These are phyloP conservation scores for Penicillium sp. DNA, from an alignment of 2,329 filamentous ascomycete genomes.

Conservation along the genomic window DNA sequence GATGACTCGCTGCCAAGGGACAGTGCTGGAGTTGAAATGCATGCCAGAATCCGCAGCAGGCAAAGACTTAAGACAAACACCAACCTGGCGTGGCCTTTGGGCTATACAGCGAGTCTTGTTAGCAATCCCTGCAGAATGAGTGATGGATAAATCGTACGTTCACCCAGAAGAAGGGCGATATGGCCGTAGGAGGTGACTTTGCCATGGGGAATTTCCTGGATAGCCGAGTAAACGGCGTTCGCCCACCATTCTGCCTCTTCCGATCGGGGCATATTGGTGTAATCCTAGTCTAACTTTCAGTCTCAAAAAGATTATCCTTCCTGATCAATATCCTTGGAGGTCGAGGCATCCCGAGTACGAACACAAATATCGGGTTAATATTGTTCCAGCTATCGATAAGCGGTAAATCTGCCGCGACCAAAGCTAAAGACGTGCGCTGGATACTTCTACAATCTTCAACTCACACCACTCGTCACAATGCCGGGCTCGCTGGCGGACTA, in stretches of 20 bases:
- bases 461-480: conserved; percentile 12
- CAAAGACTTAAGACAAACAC: conserved; percentile 85
- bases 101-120: conserved; percentile 45
- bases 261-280: conserved; percentile 42
- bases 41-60: conserved; percentile 52
- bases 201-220: conserved; percentile 81
- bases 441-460: background rate
- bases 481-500: conserved; percentile 69
- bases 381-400: conserved; percentile 25
- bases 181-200: conserved; percentile 85
- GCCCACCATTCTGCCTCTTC: conserved; percentile 53
- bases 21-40: conserved; percentile 71
- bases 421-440: background rate
- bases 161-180: conserved; percentile 62
- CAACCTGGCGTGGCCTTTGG: conserved; percentile 78
- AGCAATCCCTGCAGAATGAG: background rate
- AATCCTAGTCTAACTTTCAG: background rate
- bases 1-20: conserved; percentile 94
- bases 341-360: background rate
- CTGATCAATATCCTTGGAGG: background rate
- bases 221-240: conserved; percentile 72
- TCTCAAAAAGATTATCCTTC: background rate
- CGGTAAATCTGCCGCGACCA: conserved; percentile 4
- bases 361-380: conserved; percentile 22
- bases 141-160: conserved; percentile 49